Percentiles rank a stretch among this genome's conserved stretches.
phyloP scores from a whole-genome alignment of 345 rosid genomes.

The Carallia brachiata region DNA sequence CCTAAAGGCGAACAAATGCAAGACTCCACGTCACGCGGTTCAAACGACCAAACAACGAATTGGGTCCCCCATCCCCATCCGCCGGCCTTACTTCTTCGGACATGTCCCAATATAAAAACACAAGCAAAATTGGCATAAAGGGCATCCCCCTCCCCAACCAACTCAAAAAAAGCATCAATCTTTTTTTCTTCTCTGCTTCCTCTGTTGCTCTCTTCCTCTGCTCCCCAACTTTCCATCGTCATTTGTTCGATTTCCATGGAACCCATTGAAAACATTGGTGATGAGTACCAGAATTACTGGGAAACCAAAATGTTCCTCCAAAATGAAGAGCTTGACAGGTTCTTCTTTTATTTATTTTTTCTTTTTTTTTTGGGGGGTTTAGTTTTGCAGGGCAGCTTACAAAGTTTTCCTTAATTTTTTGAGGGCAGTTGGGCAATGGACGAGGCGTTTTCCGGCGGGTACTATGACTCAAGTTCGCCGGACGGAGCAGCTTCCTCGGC shows the following conservation, averaged over 20 bases:
- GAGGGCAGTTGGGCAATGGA: conserved; percentile 26
- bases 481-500: conserved; percentile 75
- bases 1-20: no score
- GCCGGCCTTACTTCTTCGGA: no score
- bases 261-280: conserved; percentile 16
- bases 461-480: conserved; percentile 92
- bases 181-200: background rate
- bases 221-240: no score
- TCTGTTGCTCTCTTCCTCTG: no score
- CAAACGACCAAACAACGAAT: no score
- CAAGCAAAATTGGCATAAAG: no score
- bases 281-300: conserved; percentile 28
- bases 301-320: conserved; percentile 29
- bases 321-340: conserved; percentile 31
- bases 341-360: background rate
- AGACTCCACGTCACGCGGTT: no score
- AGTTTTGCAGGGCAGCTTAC: background rate
- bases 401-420: background rate
- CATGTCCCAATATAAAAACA: no score
- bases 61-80: no score
- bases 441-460: conserved; percentile 32
- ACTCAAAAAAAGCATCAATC: no score
- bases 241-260: background rate
- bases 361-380: background rate
- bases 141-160: no score